Percentiles rank a stretch among this genome's conserved stretches.
Conservation (phyloP, 805 yeast species). For the Brettanomyces bruxellensis region DNA sequence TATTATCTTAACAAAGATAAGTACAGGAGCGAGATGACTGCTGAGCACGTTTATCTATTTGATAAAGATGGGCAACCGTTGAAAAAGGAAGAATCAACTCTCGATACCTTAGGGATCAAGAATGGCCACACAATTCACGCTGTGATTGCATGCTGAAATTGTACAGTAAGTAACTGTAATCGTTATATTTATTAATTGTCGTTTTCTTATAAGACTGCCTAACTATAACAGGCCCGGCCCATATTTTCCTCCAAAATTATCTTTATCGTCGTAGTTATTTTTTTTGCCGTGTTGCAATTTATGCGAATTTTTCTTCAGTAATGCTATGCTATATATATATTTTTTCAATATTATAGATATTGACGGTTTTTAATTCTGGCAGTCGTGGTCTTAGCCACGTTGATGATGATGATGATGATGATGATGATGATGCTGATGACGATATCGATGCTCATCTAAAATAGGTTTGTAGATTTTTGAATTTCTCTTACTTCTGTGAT, state of each 20-base stretch:
- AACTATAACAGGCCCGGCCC: too few relatives aligned
- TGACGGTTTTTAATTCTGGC: too few relatives aligned
- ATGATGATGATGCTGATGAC: slow-evolving; percentile 3
- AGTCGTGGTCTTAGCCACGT: too few relatives aligned
- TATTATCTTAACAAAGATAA: slow-evolving; percentile 14
- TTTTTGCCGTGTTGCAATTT: too few relatives aligned
- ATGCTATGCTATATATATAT: too few relatives aligned
- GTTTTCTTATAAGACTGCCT: too few relatives aligned
- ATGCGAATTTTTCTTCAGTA: too few relatives aligned
- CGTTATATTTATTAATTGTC: too few relatives aligned
- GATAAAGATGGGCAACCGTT: slow-evolving; percentile 20
- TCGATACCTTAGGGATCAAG: slow-evolving; percentile 43
- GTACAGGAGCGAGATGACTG: slow-evolving; percentile 6
- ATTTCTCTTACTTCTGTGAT: not conserved
- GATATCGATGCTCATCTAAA: slow-evolving; percentile 4
- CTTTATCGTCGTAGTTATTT: too few relatives aligned
- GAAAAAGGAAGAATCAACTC: slow-evolving; percentile 33
- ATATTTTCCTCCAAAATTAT: too few relatives aligned
- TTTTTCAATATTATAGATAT: too few relatives aligned
- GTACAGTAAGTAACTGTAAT: not conserved
- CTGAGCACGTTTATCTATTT: slow-evolving; percentile 28
- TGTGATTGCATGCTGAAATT: not conserved
- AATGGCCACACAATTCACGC: slow-evolving; percentile 38
- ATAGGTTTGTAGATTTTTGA: not conserved
- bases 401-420: slow-evolving; percentile 2